A percentile compares a stretch with the other conserved stretches of the same genome.
phyloP scores from a whole-genome alignment of 345 rosid genomes.

The Cardamine occulta region DNA sequence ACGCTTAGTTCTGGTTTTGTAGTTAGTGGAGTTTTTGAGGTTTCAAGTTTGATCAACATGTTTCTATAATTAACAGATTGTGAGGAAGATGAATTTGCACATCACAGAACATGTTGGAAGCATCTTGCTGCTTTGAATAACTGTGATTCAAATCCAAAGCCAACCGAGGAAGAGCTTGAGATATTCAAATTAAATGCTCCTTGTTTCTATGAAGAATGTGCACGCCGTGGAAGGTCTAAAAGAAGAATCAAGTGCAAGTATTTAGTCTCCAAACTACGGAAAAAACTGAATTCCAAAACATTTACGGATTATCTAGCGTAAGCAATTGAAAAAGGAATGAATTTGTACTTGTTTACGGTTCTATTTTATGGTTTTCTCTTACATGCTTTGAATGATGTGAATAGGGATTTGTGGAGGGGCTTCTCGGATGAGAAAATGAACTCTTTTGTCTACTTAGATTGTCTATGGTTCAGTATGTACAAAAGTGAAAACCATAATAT shows the following conservation, averaged over 20 bases:
- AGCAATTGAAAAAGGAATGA: constrained; percentile 19
- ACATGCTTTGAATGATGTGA: constrained; percentile 22
- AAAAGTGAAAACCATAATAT: constrained; percentile 39
- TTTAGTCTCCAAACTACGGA: constrained; percentile 40
- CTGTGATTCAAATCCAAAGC: constrained; percentile 40
- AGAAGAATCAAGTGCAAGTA: constrained; percentile 47
- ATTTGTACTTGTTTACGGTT: neutral
- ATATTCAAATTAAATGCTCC: constrained; percentile 40
- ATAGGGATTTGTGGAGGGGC: constrained; percentile 58
- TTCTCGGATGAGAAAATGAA: constrained; percentile 51
- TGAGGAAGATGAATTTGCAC: constrained; percentile 39
- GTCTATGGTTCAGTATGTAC: constrained; percentile 65
- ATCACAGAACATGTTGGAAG: constrained; percentile 77
- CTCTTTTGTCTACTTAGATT: constrained; percentile 54
- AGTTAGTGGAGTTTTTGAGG: constrained; percentile 3
- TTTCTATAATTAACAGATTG: constrained; percentile 4
- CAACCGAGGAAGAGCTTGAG: constrained; percentile 29
- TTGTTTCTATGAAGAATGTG: constrained; percentile 54
- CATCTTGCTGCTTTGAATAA: constrained; percentile 46
- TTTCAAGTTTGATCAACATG: constrained; percentile 11
- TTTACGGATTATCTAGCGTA: constrained; percentile 55
- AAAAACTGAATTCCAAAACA: constrained; percentile 45
- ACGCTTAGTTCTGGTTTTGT: neutral
- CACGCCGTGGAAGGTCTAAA: constrained; percentile 50
- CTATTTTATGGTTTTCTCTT: constrained; percentile 16